A percentile compares a stretch with the other conserved stretches of the same genome.
These are phyloP conservation scores for Penicillium carneum DNA, from an alignment of 2,329 filamentous ascomycete genomes.

Conservation along the genomic window DNA sequence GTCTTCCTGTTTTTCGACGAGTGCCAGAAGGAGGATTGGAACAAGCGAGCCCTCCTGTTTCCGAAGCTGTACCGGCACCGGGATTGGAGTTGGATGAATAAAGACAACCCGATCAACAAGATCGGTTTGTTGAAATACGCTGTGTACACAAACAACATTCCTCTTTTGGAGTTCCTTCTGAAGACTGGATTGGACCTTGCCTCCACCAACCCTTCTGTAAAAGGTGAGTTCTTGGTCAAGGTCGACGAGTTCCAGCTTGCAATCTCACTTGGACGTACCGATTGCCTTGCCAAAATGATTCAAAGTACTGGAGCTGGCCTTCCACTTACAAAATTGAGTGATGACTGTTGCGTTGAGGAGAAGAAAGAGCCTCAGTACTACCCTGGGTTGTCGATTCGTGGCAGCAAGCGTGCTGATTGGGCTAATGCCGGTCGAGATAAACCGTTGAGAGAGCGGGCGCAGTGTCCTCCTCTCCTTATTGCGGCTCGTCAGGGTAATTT, in stretches of 20 bases:
- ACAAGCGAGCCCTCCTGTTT: background rate
- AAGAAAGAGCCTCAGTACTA: constrained; percentile 74
- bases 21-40: background rate
- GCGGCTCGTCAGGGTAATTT: constrained; percentile 59
- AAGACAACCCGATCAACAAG: background rate
- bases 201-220: constrained; percentile 12
- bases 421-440: constrained; percentile 64
- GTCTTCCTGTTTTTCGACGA: constrained; percentile 36
- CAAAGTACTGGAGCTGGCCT: constrained; percentile 71
- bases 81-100: too few relatives aligned
- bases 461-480: constrained; percentile 43
- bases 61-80: too few relatives aligned
- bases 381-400: constrained; percentile 77
- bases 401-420: constrained; percentile 78
- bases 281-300: constrained; percentile 64
- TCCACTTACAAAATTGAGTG: constrained; percentile 70
- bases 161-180: constrained; percentile 65
- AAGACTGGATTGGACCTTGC: constrained; percentile 53
- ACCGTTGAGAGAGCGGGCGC: background rate
- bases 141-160: constrained; percentile 61
- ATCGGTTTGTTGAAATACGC: constrained; percentile 53
- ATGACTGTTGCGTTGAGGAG: constrained; percentile 69
- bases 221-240: constrained; percentile 17
- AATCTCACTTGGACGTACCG: constrained; percentile 50
- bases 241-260: constrained; percentile 49